Conservation (phyloP, 345 rosid species). For the Gossypium australe region DNA sequence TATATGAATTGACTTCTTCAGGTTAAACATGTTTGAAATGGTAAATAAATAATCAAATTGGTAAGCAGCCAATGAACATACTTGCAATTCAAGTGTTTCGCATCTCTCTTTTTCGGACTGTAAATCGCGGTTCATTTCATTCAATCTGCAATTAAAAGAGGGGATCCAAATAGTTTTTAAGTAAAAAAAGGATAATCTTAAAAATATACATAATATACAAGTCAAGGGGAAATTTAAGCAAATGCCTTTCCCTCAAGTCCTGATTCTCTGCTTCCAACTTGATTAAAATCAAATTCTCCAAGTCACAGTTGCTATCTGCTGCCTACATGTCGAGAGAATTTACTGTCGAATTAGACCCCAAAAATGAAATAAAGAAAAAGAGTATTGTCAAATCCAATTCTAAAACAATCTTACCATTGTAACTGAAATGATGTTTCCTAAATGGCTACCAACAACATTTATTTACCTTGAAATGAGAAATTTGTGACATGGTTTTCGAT, state of each 20-base stretch:
- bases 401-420: too few species aligned
- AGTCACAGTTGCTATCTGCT: background rate
- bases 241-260: constrained; percentile 22
- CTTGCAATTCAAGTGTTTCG: constrained; percentile 30
- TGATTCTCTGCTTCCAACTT: constrained; percentile 19
- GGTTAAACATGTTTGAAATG: background rate
- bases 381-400: too few species aligned
- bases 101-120: constrained; percentile 22
- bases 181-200: background rate
- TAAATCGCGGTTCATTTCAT: constrained; percentile 12
- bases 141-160: constrained; percentile 12
- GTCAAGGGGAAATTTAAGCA: background rate
- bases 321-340: too few species aligned
- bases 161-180: background rate
- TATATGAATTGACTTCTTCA: too few species aligned
- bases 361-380: too few species aligned
- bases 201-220: background rate
- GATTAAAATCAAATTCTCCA: background rate
- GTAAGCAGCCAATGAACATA: constrained; percentile 13
- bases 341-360: too few species aligned
- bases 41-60: background rate
- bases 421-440: too few species aligned
- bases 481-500: background rate
- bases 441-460: background rate
- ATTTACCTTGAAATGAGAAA: constrained; percentile 22